Evolutionary conservation across 1,139 yeast species (phyloP).

Genomic region (Kodamaea fungicola): DNA sequence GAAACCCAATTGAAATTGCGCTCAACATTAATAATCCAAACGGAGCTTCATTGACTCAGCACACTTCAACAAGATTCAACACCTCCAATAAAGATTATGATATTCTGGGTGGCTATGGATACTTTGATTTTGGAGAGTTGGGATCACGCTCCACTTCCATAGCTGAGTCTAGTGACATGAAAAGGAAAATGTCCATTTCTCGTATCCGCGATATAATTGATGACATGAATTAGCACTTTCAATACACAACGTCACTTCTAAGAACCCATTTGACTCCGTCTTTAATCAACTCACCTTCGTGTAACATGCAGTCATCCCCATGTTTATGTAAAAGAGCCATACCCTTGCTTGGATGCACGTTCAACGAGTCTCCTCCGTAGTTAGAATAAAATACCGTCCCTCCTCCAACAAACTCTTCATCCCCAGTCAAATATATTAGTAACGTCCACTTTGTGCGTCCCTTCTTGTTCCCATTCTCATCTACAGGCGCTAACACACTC

Average conservation of each 20-base stretch:
- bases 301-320: slow-evolving; percentile 62
- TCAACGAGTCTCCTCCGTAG: slow-evolving; percentile 20
- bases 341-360: slow-evolving; percentile 52
- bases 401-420: slow-evolving; percentile 56
- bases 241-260: slow-evolving; percentile 54
- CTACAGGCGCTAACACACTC: slow-evolving; percentile 38
- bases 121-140: slow-evolving; percentile 66
- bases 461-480: slow-evolving; percentile 14
- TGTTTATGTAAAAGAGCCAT: slow-evolving; percentile 64
- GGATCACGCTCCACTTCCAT: slow-evolving; percentile 30
- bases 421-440: slow-evolving; percentile 57
- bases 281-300: slow-evolving; percentile 54
- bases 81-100: slow-evolving; percentile 23
- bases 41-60: slow-evolving; percentile 2
- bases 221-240: background rate
- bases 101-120: slow-evolving; percentile 68
- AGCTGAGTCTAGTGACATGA: slow-evolving; percentile 19
- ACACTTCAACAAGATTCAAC: slow-evolving; percentile 22
- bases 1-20: slow-evolving; percentile 36
- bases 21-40: slow-evolving; percentile 6
- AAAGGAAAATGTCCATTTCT: slow-evolving; percentile 25
- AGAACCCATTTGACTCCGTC: slow-evolving; percentile 63
- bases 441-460: slow-evolving; percentile 60
- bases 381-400: slow-evolving; percentile 56
- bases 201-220: slow-evolving; percentile 32